phyloP scores from a whole-genome alignment of 2,329 filamentous ascomycete genomes.

The Alternaria burnsii region DNA sequence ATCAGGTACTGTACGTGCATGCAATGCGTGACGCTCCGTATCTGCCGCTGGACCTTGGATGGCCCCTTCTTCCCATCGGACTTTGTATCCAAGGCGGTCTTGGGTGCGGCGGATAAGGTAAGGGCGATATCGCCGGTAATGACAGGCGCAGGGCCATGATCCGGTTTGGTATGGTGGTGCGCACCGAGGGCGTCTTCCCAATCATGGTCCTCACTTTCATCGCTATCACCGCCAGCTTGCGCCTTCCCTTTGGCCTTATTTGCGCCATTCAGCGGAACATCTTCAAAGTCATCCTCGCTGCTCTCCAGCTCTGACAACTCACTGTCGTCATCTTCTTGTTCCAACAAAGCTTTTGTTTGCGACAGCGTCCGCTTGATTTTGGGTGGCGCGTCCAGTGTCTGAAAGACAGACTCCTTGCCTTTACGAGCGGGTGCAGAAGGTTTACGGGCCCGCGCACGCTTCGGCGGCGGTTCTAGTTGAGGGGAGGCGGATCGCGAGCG shows the following conservation, averaged over 20 bases:
- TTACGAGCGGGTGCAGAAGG: conserved; percentile 28
- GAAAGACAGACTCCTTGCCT: conserved; percentile 54
- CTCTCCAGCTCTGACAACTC: conserved; percentile 53
- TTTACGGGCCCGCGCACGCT: conserved; percentile 32
- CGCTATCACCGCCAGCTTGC: conserved; percentile 35
- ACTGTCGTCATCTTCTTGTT: conserved; percentile 52
- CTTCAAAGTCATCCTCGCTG: conserved; percentile 60
- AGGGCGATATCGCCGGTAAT: conserved; percentile 76
- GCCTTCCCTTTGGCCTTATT: conserved; percentile 56
- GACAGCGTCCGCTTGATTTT: conserved; percentile 44
- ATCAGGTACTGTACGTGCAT: conserved; percentile 88
- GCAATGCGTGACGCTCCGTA: conserved; percentile 81
- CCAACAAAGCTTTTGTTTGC: conserved; percentile 50
- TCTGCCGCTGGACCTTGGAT: conserved; percentile 81
- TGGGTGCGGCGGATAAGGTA: conserved; percentile 61
- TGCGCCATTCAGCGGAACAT: conserved; percentile 48
- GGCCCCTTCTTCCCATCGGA: conserved; percentile 80
- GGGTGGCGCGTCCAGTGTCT: conserved; percentile 53
- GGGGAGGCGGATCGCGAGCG: conserved; percentile 63
- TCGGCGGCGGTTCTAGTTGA: conserved; percentile 45
- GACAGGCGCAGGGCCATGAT: conserved; percentile 53
- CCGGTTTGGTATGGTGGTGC: conserved; percentile 45
- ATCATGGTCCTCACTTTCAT: conserved; percentile 52
- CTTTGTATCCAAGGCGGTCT: conserved; percentile 35
- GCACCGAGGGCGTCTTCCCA: conserved; percentile 52